Percentiles rank a stretch among this genome's conserved stretches.
These are phyloP conservation scores for Crithidia bombi DNA, from an alignment of 208 protist species.

Conservation along the genomic window DNA sequence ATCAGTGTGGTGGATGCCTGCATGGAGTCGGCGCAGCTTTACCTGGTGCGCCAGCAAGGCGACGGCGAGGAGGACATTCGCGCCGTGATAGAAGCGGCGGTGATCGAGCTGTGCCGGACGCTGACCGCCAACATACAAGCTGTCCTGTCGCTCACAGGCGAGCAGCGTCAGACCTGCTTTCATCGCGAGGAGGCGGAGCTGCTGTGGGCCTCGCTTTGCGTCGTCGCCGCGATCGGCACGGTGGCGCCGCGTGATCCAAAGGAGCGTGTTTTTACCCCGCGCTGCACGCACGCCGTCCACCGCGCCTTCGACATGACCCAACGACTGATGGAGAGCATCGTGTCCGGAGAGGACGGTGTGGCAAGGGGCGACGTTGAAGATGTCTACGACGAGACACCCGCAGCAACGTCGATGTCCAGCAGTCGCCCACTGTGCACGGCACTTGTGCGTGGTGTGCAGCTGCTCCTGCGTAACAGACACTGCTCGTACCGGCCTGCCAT, in stretches of 20 bases:
- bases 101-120: conserved; percentile 44
- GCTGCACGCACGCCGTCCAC: conserved; percentile 25
- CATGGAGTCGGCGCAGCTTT: conserved; percentile 45
- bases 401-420: neutral
- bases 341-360: neutral
- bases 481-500: conserved; percentile 39
- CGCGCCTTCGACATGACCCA: conserved; percentile 10
- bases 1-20: conserved; percentile 42
- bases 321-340: conserved; percentile 15
- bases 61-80: conserved; percentile 62
- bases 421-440: conserved; percentile 28
- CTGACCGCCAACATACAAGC: conserved; percentile 39
- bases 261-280: conserved; percentile 52
- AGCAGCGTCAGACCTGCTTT: conserved; percentile 31
- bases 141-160: conserved; percentile 29
- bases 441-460: conserved; percentile 32
- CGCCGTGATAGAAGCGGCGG: conserved; percentile 35
- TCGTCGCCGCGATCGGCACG: conserved; percentile 40
- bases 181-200: conserved; percentile 40
- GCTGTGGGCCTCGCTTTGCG: conserved; percentile 57
- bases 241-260: conserved; percentile 43
- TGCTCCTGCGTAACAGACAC: conserved; percentile 33
- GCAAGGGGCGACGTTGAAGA: neutral
- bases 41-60: conserved; percentile 46
- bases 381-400: neutral